Conservation (phyloP, 352 stramenopile species). For the Phytopythium kandeliae region DNA sequence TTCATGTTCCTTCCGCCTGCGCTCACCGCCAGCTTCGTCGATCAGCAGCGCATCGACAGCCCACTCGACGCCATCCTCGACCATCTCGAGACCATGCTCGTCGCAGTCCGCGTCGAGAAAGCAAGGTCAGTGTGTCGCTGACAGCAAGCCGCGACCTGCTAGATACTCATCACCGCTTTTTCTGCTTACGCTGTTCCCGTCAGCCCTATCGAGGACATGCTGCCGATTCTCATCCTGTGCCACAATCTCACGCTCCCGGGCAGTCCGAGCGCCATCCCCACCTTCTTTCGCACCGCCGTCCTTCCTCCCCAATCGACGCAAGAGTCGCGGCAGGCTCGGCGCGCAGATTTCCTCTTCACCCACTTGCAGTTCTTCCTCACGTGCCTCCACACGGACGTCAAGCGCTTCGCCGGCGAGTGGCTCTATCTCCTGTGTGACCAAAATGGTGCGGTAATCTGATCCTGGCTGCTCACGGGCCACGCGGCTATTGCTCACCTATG, state of each 20-base stretch:
- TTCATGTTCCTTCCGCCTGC: constrained; percentile 50
- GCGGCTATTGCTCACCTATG: constrained; percentile 3
- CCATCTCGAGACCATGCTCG: constrained; percentile 50
- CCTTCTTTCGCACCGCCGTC: constrained; percentile 38
- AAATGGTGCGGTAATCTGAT: constrained; percentile 47
- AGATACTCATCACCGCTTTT: background rate
- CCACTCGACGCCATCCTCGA: constrained; percentile 25
- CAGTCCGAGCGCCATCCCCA: constrained; percentile 14
- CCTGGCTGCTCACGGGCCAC: too few relatives aligned
- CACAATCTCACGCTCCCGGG: constrained; percentile 46
- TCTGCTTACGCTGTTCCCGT: background rate
- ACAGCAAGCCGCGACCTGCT: background rate
- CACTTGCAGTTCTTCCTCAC: constrained; percentile 71
- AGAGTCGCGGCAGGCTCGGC: background rate
- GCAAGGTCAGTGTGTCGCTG: constrained; percentile 20
- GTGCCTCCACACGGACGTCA: constrained; percentile 61
- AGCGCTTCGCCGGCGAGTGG: constrained; percentile 64
- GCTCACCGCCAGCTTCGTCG: constrained; percentile 39
- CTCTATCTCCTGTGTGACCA: constrained; percentile 68
- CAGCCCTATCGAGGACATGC: constrained; percentile 37
- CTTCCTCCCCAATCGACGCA: constrained; percentile 10
- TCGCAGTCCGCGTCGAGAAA: constrained; percentile 57
- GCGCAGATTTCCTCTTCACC: constrained; percentile 39
- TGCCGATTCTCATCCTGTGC: constrained; percentile 58
- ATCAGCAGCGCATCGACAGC: constrained; percentile 18